Percentiles rank a stretch among this genome's conserved stretches.
phyloP scores from a whole-genome alignment of 2,329 filamentous ascomycete species.

The Colletotrichum tropicale region DNA sequence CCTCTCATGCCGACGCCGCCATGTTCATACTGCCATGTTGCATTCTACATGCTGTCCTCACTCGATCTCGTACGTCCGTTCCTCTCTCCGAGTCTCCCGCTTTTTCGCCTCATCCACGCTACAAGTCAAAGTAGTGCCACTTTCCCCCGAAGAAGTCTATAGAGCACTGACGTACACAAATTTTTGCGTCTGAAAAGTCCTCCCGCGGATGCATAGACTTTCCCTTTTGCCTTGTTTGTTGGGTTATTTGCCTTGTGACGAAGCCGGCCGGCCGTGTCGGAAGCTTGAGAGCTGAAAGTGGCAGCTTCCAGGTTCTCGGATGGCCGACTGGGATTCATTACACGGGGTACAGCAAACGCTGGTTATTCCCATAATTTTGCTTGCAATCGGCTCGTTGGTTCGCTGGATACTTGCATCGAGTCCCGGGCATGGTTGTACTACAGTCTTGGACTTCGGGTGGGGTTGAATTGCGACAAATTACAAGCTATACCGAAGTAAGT shows the following conservation, averaged over 20 bases:
- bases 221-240: not conserved
- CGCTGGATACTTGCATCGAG: not conserved
- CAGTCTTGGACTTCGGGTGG: not conserved
- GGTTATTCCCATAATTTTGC: not conserved
- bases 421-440: not conserved
- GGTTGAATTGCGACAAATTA: not conserved
- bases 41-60: not conserved
- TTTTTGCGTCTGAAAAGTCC: not conserved
- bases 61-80: not conserved
- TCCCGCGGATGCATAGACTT: not conserved
- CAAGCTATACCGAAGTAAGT: not conserved
- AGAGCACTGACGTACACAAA: not conserved
- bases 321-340: not conserved
- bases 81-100: not conserved
- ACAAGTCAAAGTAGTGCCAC: not conserved
- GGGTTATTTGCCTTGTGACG: not conserved
- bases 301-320: not conserved
- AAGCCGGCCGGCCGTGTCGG: not conserved
- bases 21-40: not conserved
- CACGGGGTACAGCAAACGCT: not conserved
- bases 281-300: not conserved
- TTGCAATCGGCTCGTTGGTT: not conserved
- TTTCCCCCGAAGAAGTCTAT: not conserved
- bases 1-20: not conserved
- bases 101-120: not conserved